A percentile compares a stretch with the other conserved stretches of the same genome.
These are phyloP conservation scores for Poa pratensis DNA, from an alignment of 176 grass and related monocot species.

Conservation along the genomic window DNA sequence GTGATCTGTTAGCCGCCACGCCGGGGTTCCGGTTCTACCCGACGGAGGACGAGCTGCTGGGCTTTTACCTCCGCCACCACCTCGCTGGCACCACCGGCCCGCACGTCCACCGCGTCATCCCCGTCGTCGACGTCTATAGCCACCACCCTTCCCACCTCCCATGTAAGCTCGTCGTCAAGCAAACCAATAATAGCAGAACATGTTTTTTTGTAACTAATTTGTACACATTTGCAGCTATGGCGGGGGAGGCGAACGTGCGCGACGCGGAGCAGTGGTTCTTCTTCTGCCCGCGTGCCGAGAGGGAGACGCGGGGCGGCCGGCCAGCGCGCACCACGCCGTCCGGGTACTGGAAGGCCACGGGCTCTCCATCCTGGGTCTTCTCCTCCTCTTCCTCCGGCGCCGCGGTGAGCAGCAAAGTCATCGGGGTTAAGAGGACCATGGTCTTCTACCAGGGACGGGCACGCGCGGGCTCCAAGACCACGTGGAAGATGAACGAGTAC, in stretches of 20 bases:
- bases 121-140: constrained; percentile 69
- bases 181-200: neutral
- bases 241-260: constrained; percentile 46
- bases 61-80: constrained; percentile 69
- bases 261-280: constrained; percentile 80
- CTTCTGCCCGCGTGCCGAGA: constrained; percentile 67
- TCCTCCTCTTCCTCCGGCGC: constrained; percentile 6
- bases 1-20: neutral
- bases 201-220: neutral
- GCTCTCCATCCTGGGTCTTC: constrained; percentile 57
- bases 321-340: constrained; percentile 63
- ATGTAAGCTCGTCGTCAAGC: constrained; percentile 40
- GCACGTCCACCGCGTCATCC: constrained; percentile 61
- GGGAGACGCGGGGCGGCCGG: constrained; percentile 53
- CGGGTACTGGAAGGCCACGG: constrained; percentile 81
- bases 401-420: neutral
- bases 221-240: constrained; percentile 35
- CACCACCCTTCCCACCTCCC: constrained; percentile 62
- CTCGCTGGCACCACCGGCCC: constrained; percentile 42
- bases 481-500: constrained; percentile 86
- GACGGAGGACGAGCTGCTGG: constrained; percentile 80
- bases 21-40: constrained; percentile 80
- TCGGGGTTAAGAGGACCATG: constrained; percentile 71
- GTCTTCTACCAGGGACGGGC: constrained; percentile 68
- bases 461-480: constrained; percentile 46